Evolutionary conservation across 2,329 filamentous ascomycete species (phyloP), one percentile per base, ranked within the genome.

Genomic region (Chrysosporium keratinophilum): DNA sequence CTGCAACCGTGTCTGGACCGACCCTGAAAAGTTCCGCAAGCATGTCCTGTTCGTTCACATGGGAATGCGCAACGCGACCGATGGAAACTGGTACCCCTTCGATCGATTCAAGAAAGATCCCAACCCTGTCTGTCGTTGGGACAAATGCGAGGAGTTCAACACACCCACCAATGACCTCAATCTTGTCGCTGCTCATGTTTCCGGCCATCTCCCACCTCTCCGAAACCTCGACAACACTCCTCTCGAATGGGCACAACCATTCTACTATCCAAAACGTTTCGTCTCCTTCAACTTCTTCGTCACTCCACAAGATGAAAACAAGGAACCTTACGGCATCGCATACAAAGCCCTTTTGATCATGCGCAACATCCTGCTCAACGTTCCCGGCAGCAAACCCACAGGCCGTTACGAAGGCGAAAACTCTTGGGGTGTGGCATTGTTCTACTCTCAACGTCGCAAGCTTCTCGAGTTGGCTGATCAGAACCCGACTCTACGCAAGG

Each of bases 261-360:
- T 71, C 20, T 64, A 71, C 19, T 69, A 72, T 44, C 66, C 69
- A 47, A 68, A 69, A 19, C 66, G 71, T 37, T 65, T 66, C n/a
- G 66, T 69, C 47, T 63, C 66, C 34, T 71, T 67, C 64, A 67
- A 65, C 50, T 71, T 68, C 45, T 65, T 69, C 60, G 67, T 70
- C 39, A 74, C 72, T 0, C 70, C 71, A 10, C 56, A 67, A 40
- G 72, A 74, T 49, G 69, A 73, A 49, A 64, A 67, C 28, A 66
- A 65, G 11, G 69, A 74, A 35, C 71, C 74, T 2, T 62, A 68
- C 48, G 74, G 74, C 10, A 65, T 75, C 14, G 70, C 74, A 17
- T 74, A 74, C 62, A 74, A 74, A 59, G 71, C 72, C 28, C 67
- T 71, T 5, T 61, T 76, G 44, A 68, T 76, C 2, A 57, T 76